Base-by-base conservation (phyloP, 805 yeast species). In the Candida vartiovaarae region DNA sequence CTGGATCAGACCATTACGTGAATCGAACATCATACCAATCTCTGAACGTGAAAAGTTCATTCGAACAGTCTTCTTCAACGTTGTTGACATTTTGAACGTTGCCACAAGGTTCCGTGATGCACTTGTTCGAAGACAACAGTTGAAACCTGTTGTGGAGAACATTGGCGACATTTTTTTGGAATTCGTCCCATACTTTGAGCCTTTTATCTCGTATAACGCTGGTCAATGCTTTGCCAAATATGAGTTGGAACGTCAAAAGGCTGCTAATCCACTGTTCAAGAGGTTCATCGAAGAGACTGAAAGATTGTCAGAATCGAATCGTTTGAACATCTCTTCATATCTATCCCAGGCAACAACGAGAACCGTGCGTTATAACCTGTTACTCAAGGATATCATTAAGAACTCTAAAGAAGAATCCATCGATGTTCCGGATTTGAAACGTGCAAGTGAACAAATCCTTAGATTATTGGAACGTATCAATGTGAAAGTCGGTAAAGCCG, bases 321-420 rank as follows among this genome's bases (percentile, higher is more conserved):
- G 89, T 65, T 78, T 91, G 47, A 97, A 95, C 64, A 80, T 93
- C 42, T 85, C 91, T 26, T 93, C 98, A 0, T 93, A 89, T 57
- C 72, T 93, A 50, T 87, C 96, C 6, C 95, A 91, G 58, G 97
- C 98, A 41, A 90, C 95, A 2, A 89, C 96, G 11, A 77, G 99
- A 61, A 89, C 96, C 30, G 98, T 97, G 8, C 73, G 98, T 52
- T 93, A 93, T 65, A 96, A 95, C 51, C 67, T 93, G 40, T 71
- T 93, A 45, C 71, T 91, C 24, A 82, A 78, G 45, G 93, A 91
- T 39, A 85, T 93, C 32, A 70, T 87, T 51, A 91, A 93, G 61
- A 77, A 80, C 50, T 89, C 98, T 0, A 76, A 74, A 42, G 82
- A 82, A n/a, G 84, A 79, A 26, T 80, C 86, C 1, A 96, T 90